Percentiles rank a stretch among this genome's conserved stretches.
Conservation (phyloP, 768 basidiomycete species). For the Dioszegia aurantiaca region DNA sequence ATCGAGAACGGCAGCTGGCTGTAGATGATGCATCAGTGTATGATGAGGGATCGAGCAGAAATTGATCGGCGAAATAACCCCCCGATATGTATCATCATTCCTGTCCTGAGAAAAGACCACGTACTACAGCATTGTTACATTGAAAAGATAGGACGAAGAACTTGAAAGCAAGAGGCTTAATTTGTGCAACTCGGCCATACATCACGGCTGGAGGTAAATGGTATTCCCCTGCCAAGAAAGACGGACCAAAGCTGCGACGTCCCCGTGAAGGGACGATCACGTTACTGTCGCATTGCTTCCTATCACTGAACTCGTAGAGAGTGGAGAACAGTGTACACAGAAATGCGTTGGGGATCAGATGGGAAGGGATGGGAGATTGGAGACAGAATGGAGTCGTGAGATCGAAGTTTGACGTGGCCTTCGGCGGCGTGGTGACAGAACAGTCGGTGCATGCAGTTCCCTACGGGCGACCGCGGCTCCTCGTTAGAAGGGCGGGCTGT, state of each 20-base stretch:
- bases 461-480: no score
- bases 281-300: conserved; percentile 43
- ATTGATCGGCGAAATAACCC: no score
- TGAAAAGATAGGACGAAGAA: no score
- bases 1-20: no score
- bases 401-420: no score
- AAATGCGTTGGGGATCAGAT: conserved; percentile 15
- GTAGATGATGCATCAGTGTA: not conserved
- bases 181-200: conserved; percentile 20
- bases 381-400: no score
- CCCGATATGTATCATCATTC: no score
- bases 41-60: not conserved
- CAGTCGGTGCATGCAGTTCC: no score
- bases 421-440: no score
- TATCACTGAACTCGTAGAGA: conserved; percentile 38
- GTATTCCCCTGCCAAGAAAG: not conserved
- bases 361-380: not conserved
- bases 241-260: not conserved
- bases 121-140: no score
- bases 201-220: not conserved
- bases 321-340: conserved; percentile 40
- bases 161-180: not conserved
- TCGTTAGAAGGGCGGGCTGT: no score
- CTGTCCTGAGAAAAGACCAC: no score
- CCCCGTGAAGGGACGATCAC: conserved; percentile 9